phyloP scores from a whole-genome alignment of 345 rosid genomes.

The Laguncularia racemosa region DNA sequence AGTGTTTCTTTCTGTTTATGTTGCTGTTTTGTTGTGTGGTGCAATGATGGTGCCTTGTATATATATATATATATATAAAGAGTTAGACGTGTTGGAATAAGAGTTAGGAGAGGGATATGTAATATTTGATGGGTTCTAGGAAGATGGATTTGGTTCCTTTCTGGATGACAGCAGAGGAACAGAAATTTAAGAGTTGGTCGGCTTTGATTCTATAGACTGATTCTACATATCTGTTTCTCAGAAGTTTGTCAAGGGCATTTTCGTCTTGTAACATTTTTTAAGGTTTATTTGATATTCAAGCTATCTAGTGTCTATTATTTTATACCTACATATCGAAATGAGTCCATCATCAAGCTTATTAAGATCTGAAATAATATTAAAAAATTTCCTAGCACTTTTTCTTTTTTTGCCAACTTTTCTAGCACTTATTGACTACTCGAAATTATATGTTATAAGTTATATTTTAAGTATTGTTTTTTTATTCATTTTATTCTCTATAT shows the following conservation, averaged over 20 bases:
- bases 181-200: conserved; percentile 13
- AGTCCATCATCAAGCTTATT: too few species aligned
- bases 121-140: conserved; percentile 10
- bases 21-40: neutral
- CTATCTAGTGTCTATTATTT: too few species aligned
- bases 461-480: too few species aligned
- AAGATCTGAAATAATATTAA: too few species aligned
- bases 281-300: too few species aligned
- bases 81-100: neutral
- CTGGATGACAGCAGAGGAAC: conserved; percentile 27
- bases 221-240: conserved; percentile 6
- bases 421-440: too few species aligned
- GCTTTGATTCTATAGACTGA: conserved; percentile 9
- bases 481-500: too few species aligned
- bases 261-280: neutral
- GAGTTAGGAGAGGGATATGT: neutral
- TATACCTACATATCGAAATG: too few species aligned
- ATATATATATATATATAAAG: neutral
- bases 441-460: too few species aligned
- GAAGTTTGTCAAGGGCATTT: conserved; percentile 18
- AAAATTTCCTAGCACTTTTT: too few species aligned
- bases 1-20: neutral
- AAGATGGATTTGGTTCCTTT: conserved; percentile 16
- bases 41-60: neutral
- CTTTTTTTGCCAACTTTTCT: too few species aligned